Evolutionary conservation across 352 stramenopile genomes (phyloP).

Genomic region (Discostella stelligera): DNA sequence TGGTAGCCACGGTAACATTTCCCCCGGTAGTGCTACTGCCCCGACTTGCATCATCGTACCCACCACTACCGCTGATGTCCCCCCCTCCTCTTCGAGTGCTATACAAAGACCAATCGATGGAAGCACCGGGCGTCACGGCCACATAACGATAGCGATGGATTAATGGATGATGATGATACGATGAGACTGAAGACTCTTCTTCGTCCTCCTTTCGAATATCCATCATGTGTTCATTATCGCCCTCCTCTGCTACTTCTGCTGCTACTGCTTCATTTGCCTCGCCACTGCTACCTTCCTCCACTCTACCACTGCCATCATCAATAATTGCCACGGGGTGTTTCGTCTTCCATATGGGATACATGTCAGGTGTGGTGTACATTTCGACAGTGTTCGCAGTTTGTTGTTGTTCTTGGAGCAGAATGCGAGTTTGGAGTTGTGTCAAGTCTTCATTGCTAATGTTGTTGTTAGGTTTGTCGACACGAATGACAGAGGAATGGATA

Average conservation of each 20-base stretch:
- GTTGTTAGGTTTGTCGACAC: neutral
- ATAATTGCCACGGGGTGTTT: slow-evolving; percentile 89
- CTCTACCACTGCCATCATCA: slow-evolving; percentile 15
- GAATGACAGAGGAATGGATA: neutral
- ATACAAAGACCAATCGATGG: slow-evolving; percentile 35
- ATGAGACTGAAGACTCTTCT: neutral
- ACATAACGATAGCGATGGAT: slow-evolving; percentile 79
- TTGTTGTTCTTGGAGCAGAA: slow-evolving; percentile 15
- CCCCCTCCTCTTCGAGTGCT: slow-evolving; percentile 14
- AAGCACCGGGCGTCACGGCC: slow-evolving; percentile 69
- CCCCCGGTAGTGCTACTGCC: neutral
- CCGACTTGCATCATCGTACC: neutral
- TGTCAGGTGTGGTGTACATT: slow-evolving; percentile 93
- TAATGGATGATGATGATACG: neutral
- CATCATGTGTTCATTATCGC: neutral
- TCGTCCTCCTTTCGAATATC: neutral
- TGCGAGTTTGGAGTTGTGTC: slow-evolving; percentile 26
- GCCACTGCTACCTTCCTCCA: neutral
- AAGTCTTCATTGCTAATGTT: neutral
- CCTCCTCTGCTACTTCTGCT: neutral
- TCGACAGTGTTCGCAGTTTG: slow-evolving; percentile 78
- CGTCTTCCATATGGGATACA: slow-evolving; percentile 95
- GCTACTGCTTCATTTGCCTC: neutral
- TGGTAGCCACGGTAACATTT: slow-evolving; percentile 23
- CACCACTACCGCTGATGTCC: neutral